A percentile compares a stretch with the other conserved stretches of the same genome.
These are phyloP conservation scores for Erucastrum elatum DNA, from an alignment of 345 rosid species.

Conservation along the genomic window DNA sequence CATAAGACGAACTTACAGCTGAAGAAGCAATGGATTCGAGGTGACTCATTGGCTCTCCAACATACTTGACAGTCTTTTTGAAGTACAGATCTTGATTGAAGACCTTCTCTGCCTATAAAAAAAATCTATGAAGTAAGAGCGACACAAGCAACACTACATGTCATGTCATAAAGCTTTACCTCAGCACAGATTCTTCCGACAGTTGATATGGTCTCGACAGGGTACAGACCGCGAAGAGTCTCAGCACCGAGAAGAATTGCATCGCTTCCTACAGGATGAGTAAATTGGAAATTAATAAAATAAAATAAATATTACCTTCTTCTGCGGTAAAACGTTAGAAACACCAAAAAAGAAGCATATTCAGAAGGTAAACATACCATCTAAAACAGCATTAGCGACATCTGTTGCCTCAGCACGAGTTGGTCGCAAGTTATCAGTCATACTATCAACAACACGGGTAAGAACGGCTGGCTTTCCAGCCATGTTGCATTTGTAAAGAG, in stretches of 20 bases:
- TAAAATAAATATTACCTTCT: not conserved
- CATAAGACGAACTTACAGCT: constrained; percentile 56
- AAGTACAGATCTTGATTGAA: constrained; percentile 88
- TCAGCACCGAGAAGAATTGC: constrained; percentile 97
- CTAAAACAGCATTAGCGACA: constrained; percentile 97
- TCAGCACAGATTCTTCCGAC: constrained; percentile 93
- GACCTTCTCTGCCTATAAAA: constrained; percentile 83
- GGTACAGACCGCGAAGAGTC: constrained; percentile 93
- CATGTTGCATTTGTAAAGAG: constrained; percentile 90
- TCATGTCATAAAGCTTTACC: constrained; percentile 44
- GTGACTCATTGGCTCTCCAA: constrained; percentile 96
- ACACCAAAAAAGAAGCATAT: not conserved
- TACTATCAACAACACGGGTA: constrained; percentile 93
- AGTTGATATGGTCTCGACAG: constrained; percentile 75
- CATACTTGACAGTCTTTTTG: constrained; percentile 85
- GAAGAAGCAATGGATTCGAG: constrained; percentile 97
- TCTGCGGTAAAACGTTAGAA: not conserved
- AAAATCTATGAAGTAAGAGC: not conserved
- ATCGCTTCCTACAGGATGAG: constrained; percentile 65
- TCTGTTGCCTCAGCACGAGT: constrained; percentile 99
- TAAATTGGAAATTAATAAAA: not conserved
- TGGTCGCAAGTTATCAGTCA: constrained; percentile 96
- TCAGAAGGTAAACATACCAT: constrained; percentile 51
- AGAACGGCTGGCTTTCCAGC: constrained; percentile 94
- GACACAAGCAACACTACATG: not conserved